Evolutionary conservation across 2,329 filamentous ascomycete species (phyloP), one percentile per base, ranked within the genome.

Genomic region (Ascocoryne sarcoides): DNA sequence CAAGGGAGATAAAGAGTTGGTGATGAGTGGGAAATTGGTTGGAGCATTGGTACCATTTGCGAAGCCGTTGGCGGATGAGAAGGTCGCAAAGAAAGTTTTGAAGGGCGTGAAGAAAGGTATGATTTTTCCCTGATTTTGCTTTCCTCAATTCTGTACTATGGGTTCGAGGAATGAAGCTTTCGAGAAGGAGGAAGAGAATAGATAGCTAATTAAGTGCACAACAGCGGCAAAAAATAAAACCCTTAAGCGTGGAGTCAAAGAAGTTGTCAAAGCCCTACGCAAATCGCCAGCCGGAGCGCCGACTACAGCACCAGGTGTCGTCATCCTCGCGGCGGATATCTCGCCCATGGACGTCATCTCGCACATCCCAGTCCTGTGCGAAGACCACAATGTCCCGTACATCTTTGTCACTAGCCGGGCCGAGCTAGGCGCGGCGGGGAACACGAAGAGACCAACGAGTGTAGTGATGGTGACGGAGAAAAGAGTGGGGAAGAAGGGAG

Each of bases 291-390:
- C 77, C 54, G 75, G 79, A 42, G 75, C 78, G n/a, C 74, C 78
- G 45, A 73, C 76, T 50, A 69, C 76, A 59, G 63, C 74, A 39
- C 80, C 84, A 32, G 75, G 79, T 52, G 75, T 98, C 52, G 87
- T 95, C 57, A 73, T 98, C 62, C 86, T 98, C 54, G 92, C 92
- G 26, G 92, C 86, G 56, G 92, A 98, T 66, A 96, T 98, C 70
- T 95, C 86, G 39, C 92, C 92, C 51, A 90, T 92, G 81, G 92
- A 98, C 65, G 92, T 98, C 63, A 95, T 98, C 69, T 92, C 86
- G 45, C 92, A 98, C 69, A 85, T 98, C 52, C 92, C 92, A 57
- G 85, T 98, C 43, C 82, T 96, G 43, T 96, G 92, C 75, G 92
- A 98, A 70, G 90, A 96, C 68, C 89, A 95, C 74, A 86, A 85